Percentiles rank a stretch among this genome's conserved stretches.
Evolutionary conservation across 805 yeast species (phyloP).

Genomic region (Zygosaccharomyces siamensis): DNA sequence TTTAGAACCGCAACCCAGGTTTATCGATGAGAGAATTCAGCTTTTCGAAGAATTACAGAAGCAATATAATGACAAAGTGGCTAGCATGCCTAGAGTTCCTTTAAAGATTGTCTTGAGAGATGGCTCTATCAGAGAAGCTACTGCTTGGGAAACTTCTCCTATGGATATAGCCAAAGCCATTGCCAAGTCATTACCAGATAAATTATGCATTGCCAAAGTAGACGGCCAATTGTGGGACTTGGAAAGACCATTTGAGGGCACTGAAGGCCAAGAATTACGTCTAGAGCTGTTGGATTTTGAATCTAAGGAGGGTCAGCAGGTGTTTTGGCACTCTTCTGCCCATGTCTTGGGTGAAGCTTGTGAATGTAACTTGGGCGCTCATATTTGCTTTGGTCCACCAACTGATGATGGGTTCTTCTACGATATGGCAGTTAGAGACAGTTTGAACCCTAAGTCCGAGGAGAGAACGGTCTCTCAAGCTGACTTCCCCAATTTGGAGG

Average conservation of each 20-base stretch:
- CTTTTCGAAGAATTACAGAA: constrained; percentile 77
- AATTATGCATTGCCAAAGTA: constrained; percentile 86
- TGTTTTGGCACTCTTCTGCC: constrained; percentile 98
- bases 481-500: constrained; percentile 81
- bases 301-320: constrained; percentile 88
- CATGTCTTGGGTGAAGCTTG: constrained; percentile 97
- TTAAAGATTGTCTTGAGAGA: constrained; percentile 82
- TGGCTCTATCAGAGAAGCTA: constrained; percentile 73
- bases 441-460: constrained; percentile 48
- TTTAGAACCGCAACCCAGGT: constrained; percentile 77
- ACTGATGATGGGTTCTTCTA: constrained; percentile 97
- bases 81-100: constrained; percentile 55
- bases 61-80: constrained; percentile 67
- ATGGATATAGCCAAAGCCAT: constrained; percentile 76
- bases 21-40: constrained; percentile 70
- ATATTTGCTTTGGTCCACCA: constrained; percentile 92
- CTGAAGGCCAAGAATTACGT: constrained; percentile 36
- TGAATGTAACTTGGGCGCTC: constrained; percentile 94
- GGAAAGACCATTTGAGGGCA: constrained; percentile 82
- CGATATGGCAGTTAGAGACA: constrained; percentile 71
- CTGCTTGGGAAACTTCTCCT: constrained; percentile 87
- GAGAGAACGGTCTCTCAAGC: constrained; percentile 69
- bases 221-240: constrained; percentile 92
- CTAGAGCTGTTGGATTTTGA: constrained; percentile 88
- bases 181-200: constrained; percentile 82